Evolutionary conservation across 768 basidiomycete species (phyloP).

Genomic region (Cyclocybe cylindracea): DNA sequence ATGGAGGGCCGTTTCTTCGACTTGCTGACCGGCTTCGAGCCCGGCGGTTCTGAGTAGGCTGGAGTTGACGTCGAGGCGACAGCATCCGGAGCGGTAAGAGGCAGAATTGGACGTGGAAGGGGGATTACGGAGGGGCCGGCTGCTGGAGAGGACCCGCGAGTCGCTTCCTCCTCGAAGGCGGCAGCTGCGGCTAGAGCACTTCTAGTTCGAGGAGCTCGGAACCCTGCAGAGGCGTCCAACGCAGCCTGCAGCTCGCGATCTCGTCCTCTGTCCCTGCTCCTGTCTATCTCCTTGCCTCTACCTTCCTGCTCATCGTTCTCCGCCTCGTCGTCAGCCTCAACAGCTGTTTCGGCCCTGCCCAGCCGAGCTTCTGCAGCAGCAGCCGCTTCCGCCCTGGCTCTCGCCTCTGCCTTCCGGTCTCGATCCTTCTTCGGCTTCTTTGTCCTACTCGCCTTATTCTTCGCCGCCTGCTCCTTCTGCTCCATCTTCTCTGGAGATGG

Average conservation of each 20-base stretch:
- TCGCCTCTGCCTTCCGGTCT: conserved; percentile 40
- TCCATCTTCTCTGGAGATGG: conserved; percentile 37
- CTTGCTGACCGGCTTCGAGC: background rate
- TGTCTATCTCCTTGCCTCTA: conserved; percentile 6
- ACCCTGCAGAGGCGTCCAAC: conserved; percentile 43
- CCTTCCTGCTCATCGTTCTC: background rate
- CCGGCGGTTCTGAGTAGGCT: too few relatives aligned
- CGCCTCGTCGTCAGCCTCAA: too few relatives aligned
- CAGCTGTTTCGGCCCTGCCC: background rate
- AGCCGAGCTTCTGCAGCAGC: conserved; percentile 17
- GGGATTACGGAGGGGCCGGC: background rate
- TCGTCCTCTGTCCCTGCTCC: background rate
- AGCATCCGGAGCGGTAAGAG: background rate
- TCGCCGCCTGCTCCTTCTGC: conserved; percentile 36
- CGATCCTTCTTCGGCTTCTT: conserved; percentile 36
- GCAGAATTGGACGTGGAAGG: conserved; percentile 4
- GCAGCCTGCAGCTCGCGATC: conserved; percentile 13
- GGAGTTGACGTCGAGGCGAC: too few relatives aligned
- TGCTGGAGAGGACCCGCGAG: too few relatives aligned
- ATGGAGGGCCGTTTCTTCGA: conserved; percentile 30
- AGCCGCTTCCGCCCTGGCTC: conserved; percentile 26
- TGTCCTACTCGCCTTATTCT: conserved; percentile 34
- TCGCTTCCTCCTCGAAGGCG: conserved; percentile 39
- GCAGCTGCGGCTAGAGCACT: conserved; percentile 41
- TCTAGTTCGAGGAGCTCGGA: conserved; percentile 53